phyloP scores from a whole-genome alignment of 768 basidiomycete species.

The Boletus patriciae region DNA sequence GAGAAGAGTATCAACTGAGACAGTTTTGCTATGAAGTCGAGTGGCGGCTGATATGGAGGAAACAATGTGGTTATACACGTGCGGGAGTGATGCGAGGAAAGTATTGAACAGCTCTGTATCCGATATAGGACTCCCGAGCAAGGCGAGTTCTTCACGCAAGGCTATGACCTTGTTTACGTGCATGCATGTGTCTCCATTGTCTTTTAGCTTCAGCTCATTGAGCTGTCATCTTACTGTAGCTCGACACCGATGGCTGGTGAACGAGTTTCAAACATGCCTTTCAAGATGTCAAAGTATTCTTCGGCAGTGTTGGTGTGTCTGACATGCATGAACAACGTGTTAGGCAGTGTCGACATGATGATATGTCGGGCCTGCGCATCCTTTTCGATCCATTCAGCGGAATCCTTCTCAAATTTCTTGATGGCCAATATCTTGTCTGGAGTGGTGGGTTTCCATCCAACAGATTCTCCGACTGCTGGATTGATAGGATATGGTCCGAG shows the following conservation, averaged over 20 bases:
- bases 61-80: background rate
- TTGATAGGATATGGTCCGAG: too few species aligned
- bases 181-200: background rate
- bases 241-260: background rate
- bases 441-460: too few species aligned
- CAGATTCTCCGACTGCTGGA: too few species aligned
- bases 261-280: background rate
- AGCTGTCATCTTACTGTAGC: background rate
- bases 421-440: too few species aligned
- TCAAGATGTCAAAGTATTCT: background rate
- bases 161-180: background rate
- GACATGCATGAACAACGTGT: background rate
- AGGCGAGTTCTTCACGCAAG: background rate
- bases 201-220: background rate
- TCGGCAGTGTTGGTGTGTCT: background rate
- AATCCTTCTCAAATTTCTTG: background rate
- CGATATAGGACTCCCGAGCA: background rate
- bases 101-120: background rate
- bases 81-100: background rate
- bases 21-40: background rate
- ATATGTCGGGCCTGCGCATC: background rate
- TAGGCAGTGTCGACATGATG: background rate
- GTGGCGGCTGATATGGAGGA: background rate
- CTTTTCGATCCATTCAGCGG: background rate
- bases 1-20: background rate